phyloP scores from a whole-genome alignment of 768 basidiomycete species.

The Phallus indusiatus region DNA sequence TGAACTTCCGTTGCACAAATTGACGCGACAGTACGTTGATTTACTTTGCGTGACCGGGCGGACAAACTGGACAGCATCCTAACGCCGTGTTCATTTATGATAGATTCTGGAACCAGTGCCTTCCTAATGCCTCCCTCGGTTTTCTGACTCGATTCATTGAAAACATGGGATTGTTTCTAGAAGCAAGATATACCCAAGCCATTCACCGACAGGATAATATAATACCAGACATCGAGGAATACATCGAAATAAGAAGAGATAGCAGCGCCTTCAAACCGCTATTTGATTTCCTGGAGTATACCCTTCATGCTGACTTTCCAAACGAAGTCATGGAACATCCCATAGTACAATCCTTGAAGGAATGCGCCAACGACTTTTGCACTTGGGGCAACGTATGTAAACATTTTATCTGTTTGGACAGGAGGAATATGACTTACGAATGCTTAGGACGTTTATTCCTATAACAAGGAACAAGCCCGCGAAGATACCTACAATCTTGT shows the following conservation, averaged over 20 bases:
- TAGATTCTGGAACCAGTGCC: slow-evolving; percentile 31
- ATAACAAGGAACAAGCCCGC: slow-evolving; percentile 30
- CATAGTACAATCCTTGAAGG: slow-evolving; percentile 33
- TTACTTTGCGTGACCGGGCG: not conserved
- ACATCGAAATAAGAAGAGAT: slow-evolving; percentile 42
- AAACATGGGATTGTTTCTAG: slow-evolving; percentile 32
- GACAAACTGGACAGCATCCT: not conserved
- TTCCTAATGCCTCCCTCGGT: slow-evolving; percentile 28
- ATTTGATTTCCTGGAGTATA: slow-evolving; percentile 47
- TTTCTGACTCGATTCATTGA: slow-evolving; percentile 31
- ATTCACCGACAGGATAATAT: slow-evolving; percentile 29
- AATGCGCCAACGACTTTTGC: slow-evolving; percentile 43
- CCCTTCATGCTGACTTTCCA: slow-evolving; percentile 39
- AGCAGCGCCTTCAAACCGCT: slow-evolving; percentile 45
- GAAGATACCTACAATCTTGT: slow-evolving; percentile 35
- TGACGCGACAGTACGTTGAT: slow-evolving; percentile 26
- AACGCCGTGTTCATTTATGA: not conserved
- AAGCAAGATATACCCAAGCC: slow-evolving; percentile 33
- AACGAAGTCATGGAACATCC: slow-evolving; percentile 45
- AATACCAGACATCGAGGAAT: slow-evolving; percentile 41
- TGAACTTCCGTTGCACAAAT: slow-evolving; percentile 18
- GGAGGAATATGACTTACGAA: not conserved
- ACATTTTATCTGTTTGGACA: too few species aligned
- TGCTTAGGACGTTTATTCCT: slow-evolving; percentile 31
- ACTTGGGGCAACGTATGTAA: slow-evolving; percentile 35